phyloP scores from a whole-genome alignment of 2,329 filamentous ascomycete genomes.

The Microcyclosporella mali region DNA sequence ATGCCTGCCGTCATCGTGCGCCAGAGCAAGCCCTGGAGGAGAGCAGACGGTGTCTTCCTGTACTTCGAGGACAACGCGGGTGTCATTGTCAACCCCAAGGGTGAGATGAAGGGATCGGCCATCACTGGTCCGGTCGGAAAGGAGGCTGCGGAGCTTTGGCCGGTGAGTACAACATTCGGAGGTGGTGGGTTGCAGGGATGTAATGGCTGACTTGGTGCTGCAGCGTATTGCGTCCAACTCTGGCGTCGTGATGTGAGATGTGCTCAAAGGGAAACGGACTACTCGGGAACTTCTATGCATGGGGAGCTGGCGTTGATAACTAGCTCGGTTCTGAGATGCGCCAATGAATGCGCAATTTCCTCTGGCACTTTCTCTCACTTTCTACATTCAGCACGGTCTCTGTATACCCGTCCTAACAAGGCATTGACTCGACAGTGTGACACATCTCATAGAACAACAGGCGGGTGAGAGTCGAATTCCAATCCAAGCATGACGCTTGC shows the following conservation, averaged over 20 bases:
- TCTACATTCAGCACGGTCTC: too few species aligned
- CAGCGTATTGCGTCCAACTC: conserved; percentile 99
- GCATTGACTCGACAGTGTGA: too few species aligned
- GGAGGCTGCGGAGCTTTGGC: conserved; percentile 99
- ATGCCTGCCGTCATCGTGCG: conserved; percentile 99
- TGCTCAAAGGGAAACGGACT: conserved; percentile 8
- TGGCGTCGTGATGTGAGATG: conserved; percentile 94
- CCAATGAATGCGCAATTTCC: background rate
- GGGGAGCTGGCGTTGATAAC: conserved; percentile 17
- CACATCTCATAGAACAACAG: too few species aligned
- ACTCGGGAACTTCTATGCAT: conserved; percentile 17
- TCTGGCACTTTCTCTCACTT: too few species aligned
- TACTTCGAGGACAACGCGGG: conserved; percentile 99
- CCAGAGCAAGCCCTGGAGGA: conserved; percentile 99
- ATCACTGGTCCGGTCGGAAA: conserved; percentile 99
- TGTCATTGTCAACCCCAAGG: conserved; percentile 99
- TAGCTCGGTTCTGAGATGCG: conserved; percentile 2
- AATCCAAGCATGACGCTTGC: too few species aligned
- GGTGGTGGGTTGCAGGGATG: background rate
- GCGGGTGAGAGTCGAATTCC: too few species aligned
- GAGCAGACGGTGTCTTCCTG: conserved; percentile 95
- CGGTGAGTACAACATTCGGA: conserved; percentile 56
- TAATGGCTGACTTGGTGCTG: conserved; percentile 9
- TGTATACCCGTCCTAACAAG: too few species aligned
- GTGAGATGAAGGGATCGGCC: conserved; percentile 99